phyloP scores from a whole-genome alignment of 2,329 filamentous ascomycete genomes.

The Trichophyton schoenleinii region DNA sequence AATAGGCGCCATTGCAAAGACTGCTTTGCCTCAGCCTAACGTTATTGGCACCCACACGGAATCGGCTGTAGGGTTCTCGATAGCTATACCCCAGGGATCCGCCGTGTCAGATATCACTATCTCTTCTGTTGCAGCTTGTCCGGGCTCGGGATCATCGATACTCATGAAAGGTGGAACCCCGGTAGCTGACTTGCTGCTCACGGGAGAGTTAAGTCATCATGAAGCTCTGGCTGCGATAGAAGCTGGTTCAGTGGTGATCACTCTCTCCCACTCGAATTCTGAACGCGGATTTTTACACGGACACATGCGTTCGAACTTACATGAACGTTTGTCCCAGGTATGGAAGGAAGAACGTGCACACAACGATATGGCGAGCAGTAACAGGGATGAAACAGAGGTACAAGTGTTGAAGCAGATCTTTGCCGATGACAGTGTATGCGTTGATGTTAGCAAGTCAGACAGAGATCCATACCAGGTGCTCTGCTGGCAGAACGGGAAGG shows the following conservation, averaged over 20 bases:
- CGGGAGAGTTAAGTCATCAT: conserved; percentile 87
- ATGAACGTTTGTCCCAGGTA: no score
- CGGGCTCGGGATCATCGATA: conserved; percentile 66
- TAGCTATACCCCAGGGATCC: conserved; percentile 50
- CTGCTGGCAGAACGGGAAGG: background rate
- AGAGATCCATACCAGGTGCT: conserved; percentile 73
- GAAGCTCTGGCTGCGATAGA: conserved; percentile 79
- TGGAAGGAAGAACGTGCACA: no score
- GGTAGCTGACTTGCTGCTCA: conserved; percentile 68
- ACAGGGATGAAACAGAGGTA: conserved; percentile 20
- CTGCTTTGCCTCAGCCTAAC: conserved; percentile 46
- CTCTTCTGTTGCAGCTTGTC: conserved; percentile 68
- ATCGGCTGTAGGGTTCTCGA: conserved; percentile 40
- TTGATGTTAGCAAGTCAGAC: conserved; percentile 68
- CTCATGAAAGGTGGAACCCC: conserved; percentile 47
- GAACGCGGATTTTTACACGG: conserved; percentile 47
- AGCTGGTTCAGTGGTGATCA: conserved; percentile 67
- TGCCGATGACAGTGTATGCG: conserved; percentile 43
- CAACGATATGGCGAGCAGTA: no score
- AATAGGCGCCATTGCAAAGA: conserved; percentile 48
- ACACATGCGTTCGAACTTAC: conserved; percentile 62
- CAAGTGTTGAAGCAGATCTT: conserved; percentile 35
- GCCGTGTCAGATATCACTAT: conserved; percentile 46
- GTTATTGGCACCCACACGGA: conserved; percentile 25
- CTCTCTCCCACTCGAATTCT: conserved; percentile 84